Conservation (phyloP, 768 basidiomycete genomes). For the Tricholoma saponaceum region DNA sequence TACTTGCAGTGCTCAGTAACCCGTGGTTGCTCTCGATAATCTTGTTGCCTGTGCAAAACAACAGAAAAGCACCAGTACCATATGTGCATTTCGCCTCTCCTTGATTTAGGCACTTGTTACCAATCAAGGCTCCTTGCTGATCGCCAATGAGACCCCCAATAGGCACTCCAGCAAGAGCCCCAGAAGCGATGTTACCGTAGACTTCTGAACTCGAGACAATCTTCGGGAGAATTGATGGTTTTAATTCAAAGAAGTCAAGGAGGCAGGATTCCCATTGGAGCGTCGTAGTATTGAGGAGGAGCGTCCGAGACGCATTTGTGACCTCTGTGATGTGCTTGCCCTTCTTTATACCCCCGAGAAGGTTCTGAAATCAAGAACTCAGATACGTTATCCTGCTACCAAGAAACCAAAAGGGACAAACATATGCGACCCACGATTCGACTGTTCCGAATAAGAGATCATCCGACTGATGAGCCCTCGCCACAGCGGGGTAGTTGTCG, state of each 20-base stretch:
- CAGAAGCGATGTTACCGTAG: slow-evolving; percentile 73
- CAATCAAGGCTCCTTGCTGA: slow-evolving; percentile 94
- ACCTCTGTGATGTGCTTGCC: slow-evolving; percentile 86
- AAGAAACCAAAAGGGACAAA: slow-evolving; percentile 27
- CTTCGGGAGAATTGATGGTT: slow-evolving; percentile 72
- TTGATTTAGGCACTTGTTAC: slow-evolving; percentile 88
- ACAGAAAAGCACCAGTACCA: slow-evolving; percentile 93
- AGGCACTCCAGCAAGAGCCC: slow-evolving; percentile 67
- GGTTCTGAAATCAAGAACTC: slow-evolving; percentile 46
- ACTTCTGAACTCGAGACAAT: slow-evolving; percentile 91
- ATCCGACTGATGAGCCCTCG: slow-evolving; percentile 74
- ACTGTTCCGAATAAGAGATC: slow-evolving; percentile 91
- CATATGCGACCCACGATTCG: slow-evolving; percentile 95
- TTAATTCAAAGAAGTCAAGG: slow-evolving; percentile 83
- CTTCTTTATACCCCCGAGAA: slow-evolving; percentile 70
- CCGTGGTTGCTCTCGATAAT: slow-evolving; percentile 86
- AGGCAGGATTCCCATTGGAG: slow-evolving; percentile 82
- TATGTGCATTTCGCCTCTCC: slow-evolving; percentile 99
- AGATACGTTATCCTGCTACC: slow-evolving; percentile 6
- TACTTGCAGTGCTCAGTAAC: slow-evolving; percentile 76
- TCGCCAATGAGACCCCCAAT: slow-evolving; percentile 97
- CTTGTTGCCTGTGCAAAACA: slow-evolving; percentile 91
- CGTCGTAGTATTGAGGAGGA: slow-evolving; percentile 80
- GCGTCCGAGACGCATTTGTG: slow-evolving; percentile 94
- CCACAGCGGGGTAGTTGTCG: slow-evolving; percentile 75